Evolutionary conservation across 306 rosid genomes (phyloP).

Genomic region (Vigna mungo): DNA sequence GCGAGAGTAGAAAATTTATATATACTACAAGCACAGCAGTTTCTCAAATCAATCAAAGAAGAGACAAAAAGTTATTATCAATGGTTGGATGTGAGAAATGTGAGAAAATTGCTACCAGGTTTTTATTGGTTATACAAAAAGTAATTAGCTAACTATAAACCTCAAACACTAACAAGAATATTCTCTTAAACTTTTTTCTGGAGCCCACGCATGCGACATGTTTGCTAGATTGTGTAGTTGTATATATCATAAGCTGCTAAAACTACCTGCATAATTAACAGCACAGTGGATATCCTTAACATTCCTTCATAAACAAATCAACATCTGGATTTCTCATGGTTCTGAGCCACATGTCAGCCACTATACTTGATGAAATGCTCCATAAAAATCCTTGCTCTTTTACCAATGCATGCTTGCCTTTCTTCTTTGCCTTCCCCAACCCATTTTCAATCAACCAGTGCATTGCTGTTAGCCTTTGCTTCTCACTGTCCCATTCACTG

Average conservation of each 20-base stretch:
- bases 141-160: not conserved
- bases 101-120: not conserved
- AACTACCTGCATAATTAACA: not conserved
- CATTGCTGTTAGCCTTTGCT: constrained; percentile 81
- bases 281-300: not conserved
- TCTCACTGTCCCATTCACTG: constrained; percentile 71
- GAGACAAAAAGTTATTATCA: constrained; percentile 2
- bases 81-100: not conserved
- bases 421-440: constrained; percentile 74
- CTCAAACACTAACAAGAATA: constrained; percentile 10
- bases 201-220: constrained; percentile 2
- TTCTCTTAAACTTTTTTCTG: not conserved
- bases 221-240: not conserved
- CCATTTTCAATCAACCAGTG: constrained; percentile 91
- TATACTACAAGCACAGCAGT: no score
- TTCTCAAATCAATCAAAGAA: not conserved
- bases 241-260: not conserved
- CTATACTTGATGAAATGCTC: constrained; percentile 85
- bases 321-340: constrained; percentile 82
- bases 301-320: constrained; percentile 51
- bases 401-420: constrained; percentile 51
- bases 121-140: constrained; percentile 20
- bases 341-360: constrained; percentile 94
- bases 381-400: constrained; percentile 73
- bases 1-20: no score